These are phyloP conservation scores for Candida qinlingensis DNA, from an alignment of 805 yeast species.

Conservation along the genomic window DNA sequence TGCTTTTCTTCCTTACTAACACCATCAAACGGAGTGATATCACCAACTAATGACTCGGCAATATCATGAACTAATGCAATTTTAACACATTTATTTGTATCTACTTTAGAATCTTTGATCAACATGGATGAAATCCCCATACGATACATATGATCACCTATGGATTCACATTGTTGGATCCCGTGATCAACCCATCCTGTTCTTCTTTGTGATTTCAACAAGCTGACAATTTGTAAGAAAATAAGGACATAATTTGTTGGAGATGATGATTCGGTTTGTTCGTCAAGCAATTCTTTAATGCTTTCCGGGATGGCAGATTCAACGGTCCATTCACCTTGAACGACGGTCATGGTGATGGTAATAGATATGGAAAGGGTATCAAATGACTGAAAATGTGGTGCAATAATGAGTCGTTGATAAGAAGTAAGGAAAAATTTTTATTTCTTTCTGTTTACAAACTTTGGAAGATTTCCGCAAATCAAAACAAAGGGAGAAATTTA, in stretches of 20 bases:
- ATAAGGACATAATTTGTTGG: constrained; percentile 46
- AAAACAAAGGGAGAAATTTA: too few relatives aligned
- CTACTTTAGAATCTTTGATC: constrained; percentile 45
- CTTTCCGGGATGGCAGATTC: constrained; percentile 46
- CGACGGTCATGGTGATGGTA: constrained; percentile 9
- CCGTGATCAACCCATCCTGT: constrained; percentile 90
- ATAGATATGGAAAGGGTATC: background rate
- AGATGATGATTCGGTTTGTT: constrained; percentile 16
- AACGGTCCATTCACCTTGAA: constrained; percentile 41
- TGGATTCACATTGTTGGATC: constrained; percentile 46
- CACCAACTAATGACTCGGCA: constrained; percentile 93
- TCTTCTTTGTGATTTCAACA: constrained; percentile 73
- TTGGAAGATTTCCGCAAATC: background rate
- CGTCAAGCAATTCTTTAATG: constrained; percentile 32
- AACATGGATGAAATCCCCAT: constrained; percentile 82
- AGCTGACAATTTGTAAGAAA: constrained; percentile 60
- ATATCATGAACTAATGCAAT: constrained; percentile 91
- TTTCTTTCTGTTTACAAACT: background rate
- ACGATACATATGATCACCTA: constrained; percentile 94
- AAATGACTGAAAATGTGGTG: too few relatives aligned
- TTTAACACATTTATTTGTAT: constrained; percentile 67
- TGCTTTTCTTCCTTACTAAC: constrained; percentile 79
- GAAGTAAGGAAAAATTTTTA: background rate
- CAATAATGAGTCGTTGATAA: background rate
- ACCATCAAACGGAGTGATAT: constrained; percentile 78